Base-by-base conservation (phyloP, 345 rosid genomes). In the Kernera saxatilis region DNA sequence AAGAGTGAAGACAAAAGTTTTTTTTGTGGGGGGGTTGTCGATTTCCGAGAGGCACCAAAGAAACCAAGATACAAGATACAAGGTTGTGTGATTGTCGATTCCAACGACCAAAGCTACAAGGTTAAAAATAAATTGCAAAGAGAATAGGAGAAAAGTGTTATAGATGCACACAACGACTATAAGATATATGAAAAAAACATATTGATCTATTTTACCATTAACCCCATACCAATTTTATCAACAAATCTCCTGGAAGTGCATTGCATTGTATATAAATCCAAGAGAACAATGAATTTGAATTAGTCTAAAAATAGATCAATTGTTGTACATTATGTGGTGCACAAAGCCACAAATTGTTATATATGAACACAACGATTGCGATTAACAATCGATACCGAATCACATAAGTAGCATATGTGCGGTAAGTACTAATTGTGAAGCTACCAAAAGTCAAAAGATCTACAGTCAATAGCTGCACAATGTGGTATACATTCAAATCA, bases 371-470 rank as follows among this genome's bases (percentile, higher is more conserved):
- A 27, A 18, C 32, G 1, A 25, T 41, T 51, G 55, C 3, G 18
- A 51, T 18, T 29, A 30, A 52, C 27, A 37, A 46, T 46, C 32
- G 8, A 55, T 6, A 18, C 58, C 3, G n/a, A 39, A 44, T 33
- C 48, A 33, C 30, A 23, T 54, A 54, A 44, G 23, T 14, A 55
- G 64, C 36, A 23, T 57, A 69, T 33, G 14, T 11, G 48, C 1
- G 4, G 50, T 7, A 33, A 25, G 74, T 48, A 70, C 40, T 43
- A 43, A 61, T n/a, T 29, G 75, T n/a, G 61, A 71, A 51, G 4
- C 11, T 51, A 58, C 11, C 33, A 30, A 55, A 54, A 19, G 35
- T 46, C 37, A 22, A 4, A 68, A 50, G 36, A 40, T 51, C 15
- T 30, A 52, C 5, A 25, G 29, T 14, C 15, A 64, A 5, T 15